Evolutionary conservation across 306 rosid species (phyloP).

Genomic region (Malus orientalis): DNA sequence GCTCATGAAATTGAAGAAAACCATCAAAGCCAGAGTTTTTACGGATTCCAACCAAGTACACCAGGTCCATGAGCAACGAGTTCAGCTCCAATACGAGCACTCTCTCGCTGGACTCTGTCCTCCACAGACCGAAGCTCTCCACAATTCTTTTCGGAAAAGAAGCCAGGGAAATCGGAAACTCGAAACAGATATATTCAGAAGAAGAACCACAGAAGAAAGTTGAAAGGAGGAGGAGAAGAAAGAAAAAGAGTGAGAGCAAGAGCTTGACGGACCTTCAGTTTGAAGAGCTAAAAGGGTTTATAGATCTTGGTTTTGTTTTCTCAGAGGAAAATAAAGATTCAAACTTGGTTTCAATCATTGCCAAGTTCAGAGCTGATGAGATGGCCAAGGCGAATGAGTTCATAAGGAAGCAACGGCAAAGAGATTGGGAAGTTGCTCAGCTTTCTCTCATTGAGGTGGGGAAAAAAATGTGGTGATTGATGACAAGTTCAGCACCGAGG

Average conservation of each 20-base stretch:
- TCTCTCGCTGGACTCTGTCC: conserved; percentile 40
- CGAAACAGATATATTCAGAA: neutral
- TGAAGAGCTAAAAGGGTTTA: conserved; percentile 80
- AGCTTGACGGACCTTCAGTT: conserved; percentile 77
- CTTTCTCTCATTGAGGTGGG: too few relatives aligned
- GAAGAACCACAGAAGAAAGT: conserved; percentile 12
- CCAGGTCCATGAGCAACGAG: too few relatives aligned
- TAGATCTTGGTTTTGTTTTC: conserved; percentile 88
- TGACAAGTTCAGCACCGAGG: too few relatives aligned
- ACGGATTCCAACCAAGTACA: too few relatives aligned
- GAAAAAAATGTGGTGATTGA: too few relatives aligned
- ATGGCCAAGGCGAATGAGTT: too few relatives aligned
- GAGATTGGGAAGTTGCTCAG: too few relatives aligned
- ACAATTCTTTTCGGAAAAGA: conserved; percentile 52
- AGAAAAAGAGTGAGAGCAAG: conserved; percentile 45
- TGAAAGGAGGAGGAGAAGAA: conserved; percentile 1
- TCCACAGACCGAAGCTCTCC: conserved; percentile 33
- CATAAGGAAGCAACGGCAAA: too few relatives aligned
- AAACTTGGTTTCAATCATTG: conserved; percentile 62
- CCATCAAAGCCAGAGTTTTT: too few relatives aligned
- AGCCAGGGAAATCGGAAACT: conserved; percentile 15
- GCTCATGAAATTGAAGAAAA: too few relatives aligned
- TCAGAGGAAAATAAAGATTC: conserved; percentile 67
- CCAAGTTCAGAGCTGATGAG: too few relatives aligned
- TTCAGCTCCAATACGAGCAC: too few relatives aligned